These are phyloP conservation scores for Ceratobasidium theobromae DNA, from an alignment of 1,284 basidiomycete genomes.

Conservation along the genomic window DNA sequence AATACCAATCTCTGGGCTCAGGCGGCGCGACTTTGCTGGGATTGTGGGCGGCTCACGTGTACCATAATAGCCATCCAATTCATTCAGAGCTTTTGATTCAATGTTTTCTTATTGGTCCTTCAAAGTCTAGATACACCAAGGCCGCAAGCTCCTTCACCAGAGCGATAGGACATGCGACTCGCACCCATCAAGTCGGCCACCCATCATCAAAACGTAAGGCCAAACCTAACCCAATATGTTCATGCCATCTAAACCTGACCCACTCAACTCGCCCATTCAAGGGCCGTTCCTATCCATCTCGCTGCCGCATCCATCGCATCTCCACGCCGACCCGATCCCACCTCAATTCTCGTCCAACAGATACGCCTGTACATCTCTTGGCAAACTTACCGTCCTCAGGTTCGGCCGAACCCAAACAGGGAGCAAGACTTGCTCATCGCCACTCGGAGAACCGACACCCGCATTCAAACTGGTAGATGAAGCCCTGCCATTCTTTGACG, in stretches of 20 bases:
- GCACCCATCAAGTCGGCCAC: background rate
- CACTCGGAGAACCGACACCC: background rate
- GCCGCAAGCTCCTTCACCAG: no score
- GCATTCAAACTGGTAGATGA: no score
- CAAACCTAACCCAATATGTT: background rate
- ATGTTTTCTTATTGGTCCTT: no score
- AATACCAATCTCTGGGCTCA: no score
- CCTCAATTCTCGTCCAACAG: slow-evolving; percentile 11
- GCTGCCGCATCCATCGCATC: background rate
- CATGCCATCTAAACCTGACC: background rate
- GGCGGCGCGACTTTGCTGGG: no score
- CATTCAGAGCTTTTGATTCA: no score
- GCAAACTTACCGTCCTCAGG: no score
- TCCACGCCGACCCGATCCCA: background rate
- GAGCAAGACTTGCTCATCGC: background rate
- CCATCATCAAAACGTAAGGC: background rate
- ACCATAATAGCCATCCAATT: no score
- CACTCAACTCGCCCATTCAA: background rate
- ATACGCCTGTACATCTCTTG: slow-evolving; percentile 11
- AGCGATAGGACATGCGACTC: no score
- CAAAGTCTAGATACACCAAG: no score
- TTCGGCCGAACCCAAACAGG: slow-evolving; percentile 20
- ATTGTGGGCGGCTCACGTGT: no score
- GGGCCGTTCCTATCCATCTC: background rate
- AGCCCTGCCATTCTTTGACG: no score